phyloP scores from a whole-genome alignment of 495 filamentous ascomycete species.

The Hypomontagnella monticulosa region DNA sequence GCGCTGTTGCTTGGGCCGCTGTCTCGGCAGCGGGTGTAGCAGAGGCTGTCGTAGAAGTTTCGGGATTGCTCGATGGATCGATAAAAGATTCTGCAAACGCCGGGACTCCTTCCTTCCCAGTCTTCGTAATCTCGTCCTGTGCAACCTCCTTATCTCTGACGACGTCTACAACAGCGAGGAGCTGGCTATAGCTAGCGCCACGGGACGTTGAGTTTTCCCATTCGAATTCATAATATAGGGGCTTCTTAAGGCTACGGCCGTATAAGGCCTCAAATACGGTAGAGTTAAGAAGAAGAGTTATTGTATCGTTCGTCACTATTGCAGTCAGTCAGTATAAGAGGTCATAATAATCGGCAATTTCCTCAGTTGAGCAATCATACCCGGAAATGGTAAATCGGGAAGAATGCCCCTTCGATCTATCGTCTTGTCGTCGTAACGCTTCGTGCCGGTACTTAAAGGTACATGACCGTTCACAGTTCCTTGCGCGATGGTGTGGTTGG shows the following conservation, averaged over 20 bases:
- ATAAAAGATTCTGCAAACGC: neutral
- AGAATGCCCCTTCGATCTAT: neutral
- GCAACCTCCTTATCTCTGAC: neutral
- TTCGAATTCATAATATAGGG: conserved; percentile 32
- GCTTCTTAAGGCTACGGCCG: conserved; percentile 8
- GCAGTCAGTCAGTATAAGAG: conserved; percentile 3
- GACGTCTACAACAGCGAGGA: conserved; percentile 10
- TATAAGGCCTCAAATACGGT: neutral
- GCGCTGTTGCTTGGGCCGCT: neutral
- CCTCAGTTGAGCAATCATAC: conserved; percentile 6
- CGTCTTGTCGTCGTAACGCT: neutral
- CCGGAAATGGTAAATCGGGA: conserved; percentile 11
- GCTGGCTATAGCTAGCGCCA: conserved; percentile 27
- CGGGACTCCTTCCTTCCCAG: neutral
- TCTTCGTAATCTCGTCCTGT: neutral
- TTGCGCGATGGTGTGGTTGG: conserved; percentile 11
- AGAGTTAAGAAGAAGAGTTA: conserved; percentile 3
- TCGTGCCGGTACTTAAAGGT: neutral
- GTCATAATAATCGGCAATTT: neutral
- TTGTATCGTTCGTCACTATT: conserved; percentile 15
- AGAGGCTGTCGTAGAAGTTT: conserved; percentile 1
- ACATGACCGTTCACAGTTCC: neutral
- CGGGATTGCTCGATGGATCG: neutral
- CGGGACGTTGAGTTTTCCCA: conserved; percentile 26
- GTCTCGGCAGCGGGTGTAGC: conserved; percentile 10